Base-by-base conservation (phyloP, 202 grass and related monocot species). In the Schoenoplectus tabernaemontani region DNA sequence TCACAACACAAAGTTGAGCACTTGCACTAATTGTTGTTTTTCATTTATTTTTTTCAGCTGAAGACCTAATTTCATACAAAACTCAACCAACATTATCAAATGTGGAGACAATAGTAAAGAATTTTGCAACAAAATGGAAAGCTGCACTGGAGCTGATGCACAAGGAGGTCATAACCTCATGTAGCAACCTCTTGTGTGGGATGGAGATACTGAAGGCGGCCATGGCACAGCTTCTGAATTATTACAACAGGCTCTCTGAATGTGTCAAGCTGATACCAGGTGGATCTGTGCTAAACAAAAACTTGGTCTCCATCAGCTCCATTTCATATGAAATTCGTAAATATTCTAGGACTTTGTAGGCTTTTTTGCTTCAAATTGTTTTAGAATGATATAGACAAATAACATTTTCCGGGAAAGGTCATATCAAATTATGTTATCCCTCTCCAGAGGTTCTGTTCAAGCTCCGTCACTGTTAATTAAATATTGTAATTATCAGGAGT, bases 251-350 rank as follows among this genome's bases (percentile, higher is more conserved):
- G 43, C 89, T 97, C 71, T 92, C 86, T 28, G 91, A 93, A 77
- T 90, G 80, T 71, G 87, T 92, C 72, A 97, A 97, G 90, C 83
- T 82, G 78, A 93, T 90, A 15, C 50, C 86, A 46, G 86, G 87
- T 54, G 86, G 86, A 19, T 88, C 87, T 39, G 57, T 62, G 56
- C 74, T 93, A 58, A 93, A 93, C 58, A 93, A 90, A 54, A 82
- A 93, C 74, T 64, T 93, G 57, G 89, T 97, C 77, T 97, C 87
- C 42, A 97, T 97, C 47, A 88, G 90, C 71, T 90, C 94, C 3
- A 87, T 97, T 88, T 90, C 88, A 54, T 97, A 90, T 59, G 94
- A 93, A 78, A 93, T 97, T 76, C 93, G 91, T 74, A 97, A 97
- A 85, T 97, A 97, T 87, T 93, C 94, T 2, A 90, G 89, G 77